Evolutionary conservation across 2,329 filamentous ascomycete genomes (phyloP), one percentile per base, ranked within the genome.

Genomic region (Colletotrichum liaoningense): DNA sequence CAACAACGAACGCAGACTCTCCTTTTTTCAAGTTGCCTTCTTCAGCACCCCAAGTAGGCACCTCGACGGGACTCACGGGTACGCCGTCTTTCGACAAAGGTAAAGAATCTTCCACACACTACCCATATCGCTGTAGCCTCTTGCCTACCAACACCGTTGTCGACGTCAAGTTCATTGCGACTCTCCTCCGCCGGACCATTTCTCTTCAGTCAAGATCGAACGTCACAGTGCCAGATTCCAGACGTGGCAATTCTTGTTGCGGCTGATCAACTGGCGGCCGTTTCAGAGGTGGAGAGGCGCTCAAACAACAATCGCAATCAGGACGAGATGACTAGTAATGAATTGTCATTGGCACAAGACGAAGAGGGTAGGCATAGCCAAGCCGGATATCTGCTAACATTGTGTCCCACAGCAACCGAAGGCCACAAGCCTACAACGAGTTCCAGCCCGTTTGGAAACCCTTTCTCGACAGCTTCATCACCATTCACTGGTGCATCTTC

Each of bases 331-430:
- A 26, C 58, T 33, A 19, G 24, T 19, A 30, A 38, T 59, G 46
- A 19, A 30, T n/a, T 69, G 33, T 22, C 33, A 38, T n/a, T 33
- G 60, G 46, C 46, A 33, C 5, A 54, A 46, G 56, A 65, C 33
- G 49, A 62, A 49, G 49, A 42, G 56, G 14, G 19, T 6, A 66
- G 24, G 46, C 12, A 62, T 22, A 1, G 33, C 28, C 46, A 24
- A 60, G 46, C 54, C 49, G 67, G 62, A 66, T n/a, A 24, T 6
- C 58, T 49, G 71, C 71, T 73, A 73, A 73, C 56, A 35, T 70
- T 24, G 26, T 38, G 49, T 60, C 22, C 60, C 56, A 26, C 56
- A 73, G 71, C 71, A 62, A 35, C 67, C 4, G 49, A 57, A 30
- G 67, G 60, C 55, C 22, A 57, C 24, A 69, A 38, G 26, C 58